Base-by-base conservation (phyloP, 768 basidiomycete species). In the Collybia mongolica region DNA sequence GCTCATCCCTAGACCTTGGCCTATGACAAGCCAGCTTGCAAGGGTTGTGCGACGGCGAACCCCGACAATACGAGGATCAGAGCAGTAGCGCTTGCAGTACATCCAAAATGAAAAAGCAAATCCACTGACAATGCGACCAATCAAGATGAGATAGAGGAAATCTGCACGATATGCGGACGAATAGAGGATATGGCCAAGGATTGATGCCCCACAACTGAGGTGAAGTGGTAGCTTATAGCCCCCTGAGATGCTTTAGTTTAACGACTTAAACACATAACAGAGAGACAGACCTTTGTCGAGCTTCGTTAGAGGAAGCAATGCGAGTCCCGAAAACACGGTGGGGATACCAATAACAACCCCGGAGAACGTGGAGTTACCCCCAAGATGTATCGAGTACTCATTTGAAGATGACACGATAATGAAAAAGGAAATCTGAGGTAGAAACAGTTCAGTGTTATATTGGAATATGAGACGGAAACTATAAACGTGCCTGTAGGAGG, bases 261-360 rank as follows among this genome's bases (percentile, higher is more conserved):
- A 39, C 23, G 42, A n/a, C 18, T 17, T 14, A 20, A 36, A 18
- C 20, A 0, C 12, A 41, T 24, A n/a, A 3, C 23, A 36, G 12
- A 32, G 3, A 14, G 11, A 54, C 66, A 38, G 49, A 80, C 86
- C 84, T 75, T 67, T 66, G 58, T 88, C 86, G 17, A 72, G 68
- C 59, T 61, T 76, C 39, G 76, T 74, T 46, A 88, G 64, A 2
- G 82, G 82, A 15, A 86, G 59, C 12, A 88, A 71, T 1, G 74
- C 65, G 0, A 88, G 53, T 0, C 83, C 85, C 26, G 84, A 77
- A 51, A 86, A 76, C 2, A 80, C 65, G 8, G 81, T 79, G 8
- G 85, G 87, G 51, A 88, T 83, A 55, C 86, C 86, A 51, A 86
- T 81, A 28, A 77, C 76, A 5, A 89, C 58, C 45, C 86, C 84